Evolutionary conservation across 2,329 filamentous ascomycete species (phyloP), one percentile per base, ranked within the genome.

Genomic region (Epichloe amarillans): DNA sequence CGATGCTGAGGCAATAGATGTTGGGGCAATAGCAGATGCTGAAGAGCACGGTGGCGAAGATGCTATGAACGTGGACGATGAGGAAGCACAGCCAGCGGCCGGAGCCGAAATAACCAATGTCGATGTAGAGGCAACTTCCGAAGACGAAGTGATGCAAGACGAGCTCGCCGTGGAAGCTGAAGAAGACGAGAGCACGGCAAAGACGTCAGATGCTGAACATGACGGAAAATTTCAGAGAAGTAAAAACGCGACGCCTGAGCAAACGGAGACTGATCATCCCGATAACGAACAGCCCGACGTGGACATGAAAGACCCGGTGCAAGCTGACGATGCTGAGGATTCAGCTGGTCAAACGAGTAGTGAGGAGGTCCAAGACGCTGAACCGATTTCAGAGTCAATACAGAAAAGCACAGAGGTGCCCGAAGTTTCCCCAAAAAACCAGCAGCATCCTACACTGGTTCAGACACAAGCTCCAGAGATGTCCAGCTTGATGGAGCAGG

Each of bases 261-360:
- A 35, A 47, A 46, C 37, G 33, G 42, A 46, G 17, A 11, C 21
- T 19, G 30, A 21, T n/a, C 40, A 42, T 36, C 15, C 17, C 4
- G 5, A 30, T 4, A 14, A 39, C 11, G 41, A 48, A 12, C 30
- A 19, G 26, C 21, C 38, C 5, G 55, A 49, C 39, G 44, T 39
- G 5, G 53, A 56, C 17, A 55, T 55, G 55, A 36, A 38, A n/a
- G 53, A 52, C 14, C 26, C 30, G n/a, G 14, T 50, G 40, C 36
- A 36, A 39, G 38, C 45, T 46, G 51, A 21, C n/a, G 30, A 43
- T 6, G 33, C 36, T 10, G 45, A 51, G 21, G 35, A 19, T 14
- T n/a, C 36, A 49, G 41, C 23, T 36, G 39, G 23, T 12, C 15
- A 26, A 17, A 15, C 26, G 21, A 17, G 33, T 7, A 21, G 15